Conservation (phyloP, 495 filamentous ascomycete genomes). For the Penicillium bovifimosum region DNA sequence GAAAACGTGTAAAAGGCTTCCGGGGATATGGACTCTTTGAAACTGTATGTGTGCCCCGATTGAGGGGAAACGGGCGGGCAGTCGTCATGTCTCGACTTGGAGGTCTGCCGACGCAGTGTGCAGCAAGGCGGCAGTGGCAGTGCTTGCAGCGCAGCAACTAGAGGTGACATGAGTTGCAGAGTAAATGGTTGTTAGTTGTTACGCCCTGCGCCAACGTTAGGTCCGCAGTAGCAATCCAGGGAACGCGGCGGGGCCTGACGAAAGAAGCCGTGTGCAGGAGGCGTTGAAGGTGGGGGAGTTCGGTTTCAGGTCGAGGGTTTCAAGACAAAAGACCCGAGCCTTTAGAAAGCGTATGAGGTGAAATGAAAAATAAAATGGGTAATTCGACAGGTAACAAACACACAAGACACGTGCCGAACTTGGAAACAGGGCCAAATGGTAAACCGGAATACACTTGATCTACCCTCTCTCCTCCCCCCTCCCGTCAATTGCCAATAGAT, state of each 20-base stretch:
- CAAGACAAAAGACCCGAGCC: constrained; percentile 4
- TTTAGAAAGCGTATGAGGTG: not conserved
- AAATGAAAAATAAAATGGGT: not conserved
- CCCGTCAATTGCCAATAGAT: not conserved
- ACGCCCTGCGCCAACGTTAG: not conserved
- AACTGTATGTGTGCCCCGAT: not conserved
- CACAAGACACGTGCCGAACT: not conserved
- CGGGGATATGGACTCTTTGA: not conserved
- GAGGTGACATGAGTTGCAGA: constrained; percentile 1
- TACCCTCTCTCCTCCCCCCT: not conserved
- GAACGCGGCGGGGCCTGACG: constrained; percentile 2
- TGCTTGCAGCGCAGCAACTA: not conserved
- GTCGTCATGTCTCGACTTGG: not conserved
- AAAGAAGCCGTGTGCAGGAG: constrained; percentile 10
- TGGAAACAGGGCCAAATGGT: not conserved
- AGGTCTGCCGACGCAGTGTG: not conserved
- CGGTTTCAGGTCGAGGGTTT: constrained; percentile 4
- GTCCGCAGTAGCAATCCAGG: constrained; percentile 1
- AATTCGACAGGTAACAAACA: not conserved
- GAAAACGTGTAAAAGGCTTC: not conserved
- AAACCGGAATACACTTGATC: not conserved
- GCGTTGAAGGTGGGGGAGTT: constrained; percentile 2
- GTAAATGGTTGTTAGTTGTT: not conserved
- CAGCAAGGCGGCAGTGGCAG: not conserved
- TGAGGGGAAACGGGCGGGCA: not conserved